Conservation (phyloP, 1,139 yeast species). For the Lodderomyces elongisporus region DNA sequence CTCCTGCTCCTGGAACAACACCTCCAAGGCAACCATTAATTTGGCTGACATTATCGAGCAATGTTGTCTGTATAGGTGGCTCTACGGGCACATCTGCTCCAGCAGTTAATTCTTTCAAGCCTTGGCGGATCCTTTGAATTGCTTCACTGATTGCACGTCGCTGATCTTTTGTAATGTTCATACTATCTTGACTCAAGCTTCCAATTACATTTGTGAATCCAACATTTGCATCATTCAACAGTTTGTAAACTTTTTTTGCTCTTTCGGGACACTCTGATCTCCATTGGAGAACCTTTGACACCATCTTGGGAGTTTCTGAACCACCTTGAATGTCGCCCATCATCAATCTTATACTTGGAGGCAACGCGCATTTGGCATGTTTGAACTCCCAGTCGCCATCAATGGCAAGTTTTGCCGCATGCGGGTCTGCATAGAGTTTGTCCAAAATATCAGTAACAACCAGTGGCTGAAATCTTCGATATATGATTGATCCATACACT, state of each 20-base stretch:
- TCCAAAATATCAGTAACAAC: slow-evolving; percentile 43
- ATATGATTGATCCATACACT: slow-evolving; percentile 80
- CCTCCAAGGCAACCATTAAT: slow-evolving; percentile 83
- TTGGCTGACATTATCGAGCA: slow-evolving; percentile 56
- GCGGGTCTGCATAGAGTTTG: slow-evolving; percentile 8
- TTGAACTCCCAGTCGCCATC: slow-evolving; percentile 57
- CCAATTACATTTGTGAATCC: slow-evolving; percentile 47
- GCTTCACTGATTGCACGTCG: neutral
- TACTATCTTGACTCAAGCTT: slow-evolving; percentile 19
- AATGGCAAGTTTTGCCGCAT: slow-evolving; percentile 33
- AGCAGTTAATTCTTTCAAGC: slow-evolving; percentile 55
- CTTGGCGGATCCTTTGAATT: slow-evolving; percentile 38
- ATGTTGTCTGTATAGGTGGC: slow-evolving; percentile 67
- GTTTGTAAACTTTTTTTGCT: slow-evolving; percentile 48
- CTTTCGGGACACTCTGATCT: slow-evolving; percentile 45
- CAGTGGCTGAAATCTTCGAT: slow-evolving; percentile 63
- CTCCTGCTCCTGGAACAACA: slow-evolving; percentile 98
- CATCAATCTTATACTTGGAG: slow-evolving; percentile 59
- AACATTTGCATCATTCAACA: slow-evolving; percentile 56
- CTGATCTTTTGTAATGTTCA: neutral
- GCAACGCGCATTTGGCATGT: slow-evolving; percentile 54
- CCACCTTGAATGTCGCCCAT: slow-evolving; percentile 96
- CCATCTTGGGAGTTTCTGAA: slow-evolving; percentile 89
- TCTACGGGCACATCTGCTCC: slow-evolving; percentile 83
- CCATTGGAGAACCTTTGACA: slow-evolving; percentile 73